Percentiles rank a stretch among this genome's conserved stretches.
phyloP scores from a whole-genome alignment of 2,329 filamentous ascomycete genomes.

The Nigrospora oryzae region DNA sequence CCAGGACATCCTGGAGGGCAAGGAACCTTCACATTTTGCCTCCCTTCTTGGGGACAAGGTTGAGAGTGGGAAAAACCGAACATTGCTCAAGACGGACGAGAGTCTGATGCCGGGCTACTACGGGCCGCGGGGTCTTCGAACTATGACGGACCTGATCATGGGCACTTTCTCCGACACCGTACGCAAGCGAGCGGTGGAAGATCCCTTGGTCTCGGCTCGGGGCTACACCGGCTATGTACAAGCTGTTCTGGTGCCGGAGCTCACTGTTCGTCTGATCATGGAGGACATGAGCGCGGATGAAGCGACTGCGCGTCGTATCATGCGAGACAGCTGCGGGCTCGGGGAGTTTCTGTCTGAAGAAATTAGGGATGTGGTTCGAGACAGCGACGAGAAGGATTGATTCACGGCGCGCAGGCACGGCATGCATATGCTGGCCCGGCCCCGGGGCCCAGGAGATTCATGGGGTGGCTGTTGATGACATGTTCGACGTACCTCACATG shows the following conservation, averaged over 20 bases:
- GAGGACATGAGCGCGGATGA: conserved; percentile 42
- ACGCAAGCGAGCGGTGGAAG: conserved; percentile 52
- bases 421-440: too few relatives aligned
- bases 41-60: conserved; percentile 45
- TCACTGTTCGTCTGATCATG: conserved; percentile 44
- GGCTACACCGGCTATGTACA: conserved; percentile 65
- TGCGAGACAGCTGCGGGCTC: conserved; percentile 58
- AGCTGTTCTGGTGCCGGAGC: conserved; percentile 68
- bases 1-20: conserved; percentile 50
- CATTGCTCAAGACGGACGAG: conserved; percentile 48
- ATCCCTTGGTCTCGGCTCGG: conserved; percentile 57
- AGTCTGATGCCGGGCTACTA: conserved; percentile 73
- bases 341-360: conserved; percentile 63
- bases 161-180: conserved; percentile 49
- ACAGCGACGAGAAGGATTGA: conserved; percentile 15
- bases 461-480: conserved; percentile 2
- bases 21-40: conserved; percentile 49
- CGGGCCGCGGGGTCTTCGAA: conserved; percentile 62
- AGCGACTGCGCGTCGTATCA: conserved; percentile 40
- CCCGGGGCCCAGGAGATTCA: conserved; percentile 1
- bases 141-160: conserved; percentile 65
- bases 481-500: too few relatives aligned
- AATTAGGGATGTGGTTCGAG: conserved; percentile 41
- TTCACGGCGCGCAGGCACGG: background rate
- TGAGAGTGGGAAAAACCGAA: conserved; percentile 48